Evolutionary conservation across 2,329 filamentous ascomycete genomes (phyloP), one percentile per base, ranked within the genome.

Genomic region (Scedosporium boydii): DNA sequence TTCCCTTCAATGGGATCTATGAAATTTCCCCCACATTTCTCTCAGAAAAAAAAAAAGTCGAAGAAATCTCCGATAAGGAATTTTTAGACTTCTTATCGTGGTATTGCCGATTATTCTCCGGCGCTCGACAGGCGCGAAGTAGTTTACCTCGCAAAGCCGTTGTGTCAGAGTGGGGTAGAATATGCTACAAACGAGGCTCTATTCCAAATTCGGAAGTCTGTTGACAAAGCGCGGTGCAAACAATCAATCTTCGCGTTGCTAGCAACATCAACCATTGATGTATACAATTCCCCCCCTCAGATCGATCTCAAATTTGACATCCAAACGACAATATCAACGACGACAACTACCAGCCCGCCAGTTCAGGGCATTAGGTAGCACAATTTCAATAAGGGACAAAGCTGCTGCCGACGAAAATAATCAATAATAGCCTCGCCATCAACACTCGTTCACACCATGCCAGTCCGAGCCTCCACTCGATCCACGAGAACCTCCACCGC

Each of bases 401-500:
- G 23, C 3, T 26, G 5, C 7, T 23, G 18, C 12, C 23, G 51
- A 21, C 44, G 10, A 55, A 55, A 6, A 23, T 55, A 14, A 16
- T 48, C 7, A 7, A 14, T 55, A 23, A 14, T 55, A 55, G 16
- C 29, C 12, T 34, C 18, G 9, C 58, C 12, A n/a, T 16, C 26
- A 51, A 38, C 16, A 53, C 16, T 44, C 34, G 10, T 38, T 38
- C 3, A n/a, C 58, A 60, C 27, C 21, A 85, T 85, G 82, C 82
- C 82, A 46, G 70, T 78, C 65, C 75, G 80, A 73, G 74, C 76
- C 56, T 77, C 79, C 42, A 73, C 76, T 51, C 76, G 80, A 67
- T 77, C 81, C 42, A 70, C 76, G 63, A 78, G 80, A 68, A 74
- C 76, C 51, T 77, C 80, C 60, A 73, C 76, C 51, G 73, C 74